phyloP scores from a whole-genome alignment of 129 eudicot species.

The Apium graveolens region DNA sequence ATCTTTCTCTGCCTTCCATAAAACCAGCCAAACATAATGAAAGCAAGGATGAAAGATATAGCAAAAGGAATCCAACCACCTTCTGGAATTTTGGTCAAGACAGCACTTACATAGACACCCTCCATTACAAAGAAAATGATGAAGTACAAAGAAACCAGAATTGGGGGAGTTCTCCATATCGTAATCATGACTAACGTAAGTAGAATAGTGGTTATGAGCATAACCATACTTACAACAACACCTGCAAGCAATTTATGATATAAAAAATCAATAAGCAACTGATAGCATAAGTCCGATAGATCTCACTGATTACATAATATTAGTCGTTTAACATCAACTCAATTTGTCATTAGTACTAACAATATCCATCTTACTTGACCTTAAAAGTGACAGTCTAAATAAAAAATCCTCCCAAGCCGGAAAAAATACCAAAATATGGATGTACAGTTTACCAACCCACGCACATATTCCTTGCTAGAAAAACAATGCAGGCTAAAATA shows the following conservation, averaged over 20 bases:
- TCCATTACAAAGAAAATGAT: slow-evolving; percentile 42
- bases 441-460: neutral
- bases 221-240: slow-evolving; percentile 63
- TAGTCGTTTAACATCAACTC: neutral
- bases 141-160: slow-evolving; percentile 36
- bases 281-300: neutral
- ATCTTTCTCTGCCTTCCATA: slow-evolving; percentile 55
- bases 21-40: slow-evolving; percentile 73
- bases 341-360: neutral
- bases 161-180: slow-evolving; percentile 44
- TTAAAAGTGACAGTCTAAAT: neutral
- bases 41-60: slow-evolving; percentile 53
- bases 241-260: slow-evolving; percentile 28
- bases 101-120: slow-evolving; percentile 46
- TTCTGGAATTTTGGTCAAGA: slow-evolving; percentile 48
- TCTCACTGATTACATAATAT: neutral
- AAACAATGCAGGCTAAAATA: neutral
- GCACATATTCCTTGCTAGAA: neutral
- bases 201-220: slow-evolving; percentile 61
- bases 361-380: neutral
- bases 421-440: neutral
- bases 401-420: neutral
- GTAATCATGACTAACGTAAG: slow-evolving; percentile 59
- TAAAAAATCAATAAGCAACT: neutral
- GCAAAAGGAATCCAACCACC: slow-evolving; percentile 89